Conservation (phyloP, 2,329 filamentous ascomycete species). For the Fusarium burgessii region DNA sequence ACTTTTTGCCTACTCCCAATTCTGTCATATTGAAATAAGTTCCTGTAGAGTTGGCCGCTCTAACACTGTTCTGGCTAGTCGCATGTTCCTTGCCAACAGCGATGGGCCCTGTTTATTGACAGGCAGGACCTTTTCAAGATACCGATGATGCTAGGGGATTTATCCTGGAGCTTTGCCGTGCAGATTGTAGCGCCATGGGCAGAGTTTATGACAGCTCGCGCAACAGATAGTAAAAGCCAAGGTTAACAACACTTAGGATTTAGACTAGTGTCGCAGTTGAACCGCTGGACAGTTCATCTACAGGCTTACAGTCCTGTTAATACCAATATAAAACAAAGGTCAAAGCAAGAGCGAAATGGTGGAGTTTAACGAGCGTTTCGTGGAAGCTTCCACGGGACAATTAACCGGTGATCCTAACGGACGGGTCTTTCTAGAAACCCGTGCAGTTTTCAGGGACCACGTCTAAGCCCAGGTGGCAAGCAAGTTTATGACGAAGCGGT, state of each 20-base stretch:
- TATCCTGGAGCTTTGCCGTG: slow-evolving; percentile 9
- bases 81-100: not conserved
- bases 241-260: not conserved
- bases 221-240: slow-evolving; percentile 1
- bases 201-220: not conserved
- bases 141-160: slow-evolving; percentile 7
- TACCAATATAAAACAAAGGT: not conserved
- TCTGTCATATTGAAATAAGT: slow-evolving; percentile 16
- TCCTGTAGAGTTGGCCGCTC: not conserved
- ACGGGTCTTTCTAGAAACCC: slow-evolving; percentile 14
- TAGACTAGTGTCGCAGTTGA: slow-evolving; percentile 6
- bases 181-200: slow-evolving; percentile 11
- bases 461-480: slow-evolving; percentile 16
- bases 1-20: slow-evolving; percentile 9
- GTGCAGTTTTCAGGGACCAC: slow-evolving; percentile 20
- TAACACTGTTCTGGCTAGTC: slow-evolving; percentile 5
- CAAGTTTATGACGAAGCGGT: slow-evolving; percentile 37
- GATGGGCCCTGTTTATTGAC: not conserved
- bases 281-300: not conserved
- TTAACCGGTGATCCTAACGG: slow-evolving; percentile 26
- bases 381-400: slow-evolving; percentile 32
- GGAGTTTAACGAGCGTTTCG: slow-evolving; percentile 4
- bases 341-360: not conserved
- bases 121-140: slow-evolving; percentile 6
- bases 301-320: not conserved